phyloP scores from a whole-genome alignment of 495 filamentous ascomycete genomes.

The Podospora appendiculata region DNA sequence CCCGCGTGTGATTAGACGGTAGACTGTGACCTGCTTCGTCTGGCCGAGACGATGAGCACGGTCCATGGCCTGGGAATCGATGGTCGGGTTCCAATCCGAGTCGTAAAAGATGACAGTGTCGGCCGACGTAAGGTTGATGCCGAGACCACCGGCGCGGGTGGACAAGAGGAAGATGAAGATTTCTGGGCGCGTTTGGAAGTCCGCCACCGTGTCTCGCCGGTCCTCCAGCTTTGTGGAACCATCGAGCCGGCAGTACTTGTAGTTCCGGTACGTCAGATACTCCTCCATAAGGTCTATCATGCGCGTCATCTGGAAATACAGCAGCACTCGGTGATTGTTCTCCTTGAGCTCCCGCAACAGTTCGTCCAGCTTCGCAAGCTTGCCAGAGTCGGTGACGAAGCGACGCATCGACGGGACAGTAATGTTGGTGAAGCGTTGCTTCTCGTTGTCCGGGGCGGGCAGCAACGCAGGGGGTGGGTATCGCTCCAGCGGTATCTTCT shows the following conservation, averaged over 20 bases:
- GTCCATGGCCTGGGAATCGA: conserved; percentile 98
- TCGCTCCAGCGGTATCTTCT: conserved; percentile 53
- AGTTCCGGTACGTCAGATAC: conserved; percentile 96
- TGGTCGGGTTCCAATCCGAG: conserved; percentile 98
- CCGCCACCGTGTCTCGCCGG: conserved; percentile 88
- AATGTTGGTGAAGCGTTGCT: conserved; percentile 80
- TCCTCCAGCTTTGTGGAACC: conserved; percentile 98
- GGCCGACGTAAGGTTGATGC: conserved; percentile 92
- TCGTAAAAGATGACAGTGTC: conserved; percentile 99
- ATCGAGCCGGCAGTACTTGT: conserved; percentile 94
- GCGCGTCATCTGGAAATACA: conserved; percentile 99
- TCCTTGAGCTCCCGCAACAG: conserved; percentile 84
- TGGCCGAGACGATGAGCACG: conserved; percentile 96
- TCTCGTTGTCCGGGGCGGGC: conserved; percentile 68
- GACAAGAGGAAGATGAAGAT: conserved; percentile 96
- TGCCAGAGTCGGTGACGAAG: conserved; percentile 96
- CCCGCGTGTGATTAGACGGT: conserved; percentile 91
- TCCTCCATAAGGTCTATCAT: conserved; percentile 99
- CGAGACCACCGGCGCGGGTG: conserved; percentile 92
- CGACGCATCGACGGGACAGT: conserved; percentile 96
- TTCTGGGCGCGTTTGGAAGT: conserved; percentile 87
- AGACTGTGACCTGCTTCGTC: conserved; percentile 92
- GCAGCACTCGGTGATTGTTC: conserved; percentile 83
- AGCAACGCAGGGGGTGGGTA: conserved; percentile 61
- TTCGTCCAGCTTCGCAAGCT: conserved; percentile 85